Conservation (phyloP, 495 filamentous ascomycete species). For the Xylaria intraflava region DNA sequence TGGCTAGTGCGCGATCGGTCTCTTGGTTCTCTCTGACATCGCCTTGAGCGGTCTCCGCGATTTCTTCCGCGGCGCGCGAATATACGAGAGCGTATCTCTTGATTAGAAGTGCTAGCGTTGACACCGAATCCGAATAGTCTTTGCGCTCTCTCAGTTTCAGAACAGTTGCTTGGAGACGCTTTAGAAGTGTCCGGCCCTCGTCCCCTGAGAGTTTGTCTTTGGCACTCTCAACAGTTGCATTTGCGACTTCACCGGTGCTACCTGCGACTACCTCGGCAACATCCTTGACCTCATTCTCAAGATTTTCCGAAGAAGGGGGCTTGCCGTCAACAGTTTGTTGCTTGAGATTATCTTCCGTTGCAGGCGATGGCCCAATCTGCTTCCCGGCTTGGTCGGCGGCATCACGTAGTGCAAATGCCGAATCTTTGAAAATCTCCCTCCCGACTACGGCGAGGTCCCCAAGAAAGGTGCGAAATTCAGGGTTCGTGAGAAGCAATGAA, state of each 20-base stretch:
- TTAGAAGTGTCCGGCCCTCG: slow-evolving; percentile 64
- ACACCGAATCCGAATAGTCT: slow-evolving; percentile 81
- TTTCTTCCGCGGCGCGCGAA: slow-evolving; percentile 59
- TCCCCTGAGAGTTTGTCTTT: slow-evolving; percentile 61
- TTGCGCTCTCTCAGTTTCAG: slow-evolving; percentile 62
- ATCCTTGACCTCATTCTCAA: slow-evolving; percentile 56
- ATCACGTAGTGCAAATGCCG: slow-evolving; percentile 67
- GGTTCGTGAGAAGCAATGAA: slow-evolving; percentile 76
- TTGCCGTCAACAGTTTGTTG: slow-evolving; percentile 47
- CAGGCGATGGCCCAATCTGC: slow-evolving; percentile 58
- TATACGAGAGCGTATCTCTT: slow-evolving; percentile 74
- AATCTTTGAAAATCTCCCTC: slow-evolving; percentile 81
- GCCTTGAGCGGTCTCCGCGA: slow-evolving; percentile 55
- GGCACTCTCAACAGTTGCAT: slow-evolving; percentile 58
- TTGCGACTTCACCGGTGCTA: slow-evolving; percentile 58
- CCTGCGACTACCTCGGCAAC: slow-evolving; percentile 56
- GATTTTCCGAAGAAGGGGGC: slow-evolving; percentile 50
- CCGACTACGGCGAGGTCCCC: slow-evolving; percentile 74
- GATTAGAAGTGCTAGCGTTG: slow-evolving; percentile 66
- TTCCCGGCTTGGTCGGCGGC: slow-evolving; percentile 67
- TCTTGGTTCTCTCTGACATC: slow-evolving; percentile 67
- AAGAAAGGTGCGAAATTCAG: slow-evolving; percentile 82
- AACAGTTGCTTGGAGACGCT: slow-evolving; percentile 72
- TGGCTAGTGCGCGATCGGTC: slow-evolving; percentile 64
- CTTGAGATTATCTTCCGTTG: slow-evolving; percentile 51